A percentile compares a stretch with the other conserved stretches of the same genome.
Evolutionary conservation across 225 moss, liverwort and hornwort species (phyloP).

Genomic region (Thuidium tamariscinum): DNA sequence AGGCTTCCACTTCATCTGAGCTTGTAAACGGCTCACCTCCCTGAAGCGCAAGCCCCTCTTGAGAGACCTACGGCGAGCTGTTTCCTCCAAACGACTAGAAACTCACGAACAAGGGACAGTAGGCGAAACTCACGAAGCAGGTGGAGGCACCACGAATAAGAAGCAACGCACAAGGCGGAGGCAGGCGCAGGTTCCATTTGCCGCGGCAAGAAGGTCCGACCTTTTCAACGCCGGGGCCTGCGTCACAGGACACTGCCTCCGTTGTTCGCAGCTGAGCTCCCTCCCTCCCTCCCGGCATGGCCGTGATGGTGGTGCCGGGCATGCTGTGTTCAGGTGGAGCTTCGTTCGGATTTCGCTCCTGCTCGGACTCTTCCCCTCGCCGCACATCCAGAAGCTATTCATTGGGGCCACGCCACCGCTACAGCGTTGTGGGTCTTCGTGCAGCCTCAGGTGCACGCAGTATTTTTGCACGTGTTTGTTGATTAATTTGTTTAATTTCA

Average conservation of each 20-base stretch:
- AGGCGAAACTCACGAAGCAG: too few species aligned
- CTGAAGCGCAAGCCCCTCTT: background rate
- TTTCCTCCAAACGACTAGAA: too few species aligned
- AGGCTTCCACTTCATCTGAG: background rate
- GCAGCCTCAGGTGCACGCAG: conserved; percentile 9
- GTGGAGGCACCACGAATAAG: too few species aligned
- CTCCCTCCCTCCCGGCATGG: background rate
- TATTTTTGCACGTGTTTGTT: background rate
- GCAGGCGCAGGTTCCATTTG: too few species aligned
- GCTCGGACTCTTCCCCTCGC: background rate
- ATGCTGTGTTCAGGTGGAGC: background rate
- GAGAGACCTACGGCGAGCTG: too few species aligned
- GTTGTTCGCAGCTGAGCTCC: background rate
- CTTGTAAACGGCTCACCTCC: background rate
- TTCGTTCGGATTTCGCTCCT: background rate
- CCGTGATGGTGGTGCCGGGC: background rate
- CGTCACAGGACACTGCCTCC: too few species aligned
- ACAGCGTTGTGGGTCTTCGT: background rate
- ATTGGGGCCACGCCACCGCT: background rate
- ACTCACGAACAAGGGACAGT: too few species aligned
- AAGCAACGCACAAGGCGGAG: too few species aligned
- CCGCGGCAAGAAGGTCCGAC: too few species aligned
- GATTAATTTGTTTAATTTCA: background rate
- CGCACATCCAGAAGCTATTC: background rate
- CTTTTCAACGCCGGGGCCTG: background rate